Evolutionary conservation across 306 rosid species (phyloP).

Genomic region (Castanea mollissima): DNA sequence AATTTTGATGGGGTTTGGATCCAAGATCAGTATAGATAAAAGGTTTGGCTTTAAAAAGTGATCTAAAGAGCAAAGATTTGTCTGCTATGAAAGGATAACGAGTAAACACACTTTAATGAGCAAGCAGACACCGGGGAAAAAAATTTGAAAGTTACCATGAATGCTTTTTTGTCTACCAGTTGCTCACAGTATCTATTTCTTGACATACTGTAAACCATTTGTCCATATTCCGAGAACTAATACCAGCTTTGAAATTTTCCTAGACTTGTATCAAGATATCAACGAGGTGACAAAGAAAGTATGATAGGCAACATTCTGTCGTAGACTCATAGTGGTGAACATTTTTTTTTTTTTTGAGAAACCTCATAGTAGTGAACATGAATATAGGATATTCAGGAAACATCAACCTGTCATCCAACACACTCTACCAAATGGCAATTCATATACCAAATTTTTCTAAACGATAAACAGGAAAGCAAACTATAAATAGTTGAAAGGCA

Average conservation of each 20-base stretch:
- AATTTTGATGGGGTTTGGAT: constrained; percentile 4
- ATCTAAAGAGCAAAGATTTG: neutral
- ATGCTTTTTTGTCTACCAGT: constrained; percentile 92
- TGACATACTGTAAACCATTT: constrained; percentile 84
- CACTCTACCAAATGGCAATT: no score
- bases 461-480: no score
- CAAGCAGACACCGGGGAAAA: neutral
- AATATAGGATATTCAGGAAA: no score
- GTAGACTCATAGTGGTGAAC: no score
- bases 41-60: neutral
- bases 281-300: constrained; percentile 8
- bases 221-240: constrained; percentile 77
- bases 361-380: no score
- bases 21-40: neutral
- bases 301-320: constrained; percentile 6
- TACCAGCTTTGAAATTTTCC: constrained; percentile 86
- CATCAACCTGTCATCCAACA: no score
- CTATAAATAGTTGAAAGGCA: no score
- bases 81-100: constrained; percentile 10
- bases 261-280: constrained; percentile 33
- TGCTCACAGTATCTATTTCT: constrained; percentile 80
- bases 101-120: neutral
- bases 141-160: constrained; percentile 49
- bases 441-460: no score
- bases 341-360: no score